phyloP scores from a whole-genome alignment of 139 green algal genomes.

The Chlorella sp. region DNA sequence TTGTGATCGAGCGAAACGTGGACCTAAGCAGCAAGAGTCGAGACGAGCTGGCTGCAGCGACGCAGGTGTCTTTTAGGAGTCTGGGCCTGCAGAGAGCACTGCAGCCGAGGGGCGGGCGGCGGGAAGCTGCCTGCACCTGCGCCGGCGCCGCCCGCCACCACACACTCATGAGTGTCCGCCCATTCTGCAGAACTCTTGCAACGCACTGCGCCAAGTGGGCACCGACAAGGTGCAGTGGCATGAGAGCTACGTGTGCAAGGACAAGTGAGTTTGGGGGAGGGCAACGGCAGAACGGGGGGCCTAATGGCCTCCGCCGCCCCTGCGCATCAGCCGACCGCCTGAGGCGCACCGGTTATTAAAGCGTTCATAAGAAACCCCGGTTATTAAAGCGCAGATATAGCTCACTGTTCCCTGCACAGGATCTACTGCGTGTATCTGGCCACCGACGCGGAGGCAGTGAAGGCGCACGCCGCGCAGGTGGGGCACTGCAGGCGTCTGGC shows the following conservation, averaged over 20 bases:
- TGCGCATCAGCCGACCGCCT: neutral
- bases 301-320: neutral
- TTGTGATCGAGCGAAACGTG: too few relatives aligned
- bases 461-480: neutral
- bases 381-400: neutral
- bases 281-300: neutral
- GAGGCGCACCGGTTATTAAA: neutral
- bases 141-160: too few relatives aligned
- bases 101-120: too few relatives aligned
- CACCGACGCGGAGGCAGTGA: neutral
- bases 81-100: too few relatives aligned
- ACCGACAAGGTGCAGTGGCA: constrained; percentile 2
- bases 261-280: neutral
- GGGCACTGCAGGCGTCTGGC: too few relatives aligned
- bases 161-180: too few relatives aligned
- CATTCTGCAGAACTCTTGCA: neutral
- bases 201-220: neutral
- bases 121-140: too few relatives aligned
- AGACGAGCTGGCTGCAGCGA: too few relatives aligned
- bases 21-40: too few relatives aligned
- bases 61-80: too few relatives aligned
- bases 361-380: neutral
- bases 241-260: neutral
- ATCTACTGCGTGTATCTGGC: constrained; percentile 11
- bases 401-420: neutral